Percentiles rank a stretch among this genome's conserved stretches.
phyloP scores from a whole-genome alignment of 2,329 filamentous ascomycete species.

The Aaosphaeria arxii region DNA sequence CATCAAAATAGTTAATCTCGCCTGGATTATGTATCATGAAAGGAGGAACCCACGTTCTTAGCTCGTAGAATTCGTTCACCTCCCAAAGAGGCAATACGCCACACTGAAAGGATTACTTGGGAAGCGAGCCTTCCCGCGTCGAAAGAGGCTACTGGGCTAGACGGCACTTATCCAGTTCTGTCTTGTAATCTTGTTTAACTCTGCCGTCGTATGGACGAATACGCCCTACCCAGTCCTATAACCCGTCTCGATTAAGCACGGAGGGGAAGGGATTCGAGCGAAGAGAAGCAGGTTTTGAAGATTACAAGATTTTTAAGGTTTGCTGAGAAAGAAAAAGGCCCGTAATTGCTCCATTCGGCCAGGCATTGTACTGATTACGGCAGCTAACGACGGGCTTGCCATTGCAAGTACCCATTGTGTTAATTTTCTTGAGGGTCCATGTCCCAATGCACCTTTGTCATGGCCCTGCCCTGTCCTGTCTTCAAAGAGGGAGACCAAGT shows the following conservation, averaged over 20 bases:
- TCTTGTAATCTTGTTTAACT: slow-evolving; percentile 3
- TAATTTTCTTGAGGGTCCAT: no score
- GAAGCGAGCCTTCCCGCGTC: slow-evolving; percentile 8
- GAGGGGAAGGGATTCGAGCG: no score
- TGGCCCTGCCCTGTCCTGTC: not conserved
- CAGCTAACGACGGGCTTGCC: no score
- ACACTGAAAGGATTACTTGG: slow-evolving; percentile 7
- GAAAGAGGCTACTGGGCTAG: slow-evolving; percentile 5
- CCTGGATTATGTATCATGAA: slow-evolving; percentile 4
- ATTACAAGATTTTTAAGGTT: no score
- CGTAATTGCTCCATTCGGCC: no score
- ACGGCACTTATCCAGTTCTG: no score
- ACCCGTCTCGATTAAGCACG: not conserved
- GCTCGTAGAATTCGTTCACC: slow-evolving; percentile 3
- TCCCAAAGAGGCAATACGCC: slow-evolving; percentile 7
- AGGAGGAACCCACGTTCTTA: slow-evolving; percentile 9
- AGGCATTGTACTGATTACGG: no score
- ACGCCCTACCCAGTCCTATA: not conserved
- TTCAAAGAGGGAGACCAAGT: not conserved
- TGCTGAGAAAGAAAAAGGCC: no score
- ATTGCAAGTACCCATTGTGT: no score
- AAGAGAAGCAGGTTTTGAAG: no score
- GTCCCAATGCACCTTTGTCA: no score
- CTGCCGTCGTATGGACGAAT: no score
- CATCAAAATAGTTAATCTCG: slow-evolving; percentile 4